A percentile compares a stretch with the other conserved stretches of the same genome.
Evolutionary conservation across 2,329 filamentous ascomycete species (phyloP).

Genomic region (Fusarium pininemorale): DNA sequence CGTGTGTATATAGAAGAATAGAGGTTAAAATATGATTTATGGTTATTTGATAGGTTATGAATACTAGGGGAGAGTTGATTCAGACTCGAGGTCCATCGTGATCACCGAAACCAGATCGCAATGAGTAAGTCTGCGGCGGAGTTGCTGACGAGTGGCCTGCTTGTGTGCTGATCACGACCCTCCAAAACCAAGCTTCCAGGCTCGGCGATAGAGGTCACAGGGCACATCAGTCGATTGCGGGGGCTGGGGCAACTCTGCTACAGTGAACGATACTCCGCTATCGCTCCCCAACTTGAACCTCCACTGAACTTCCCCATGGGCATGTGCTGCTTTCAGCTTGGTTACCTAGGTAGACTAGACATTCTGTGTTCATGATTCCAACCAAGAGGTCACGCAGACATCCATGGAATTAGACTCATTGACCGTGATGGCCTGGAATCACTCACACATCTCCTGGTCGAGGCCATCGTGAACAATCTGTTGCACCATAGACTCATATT

Average conservation of each 20-base stretch:
- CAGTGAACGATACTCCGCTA: slow-evolving; percentile 16
- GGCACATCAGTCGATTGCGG: slow-evolving; percentile 36
- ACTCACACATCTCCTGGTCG: background rate
- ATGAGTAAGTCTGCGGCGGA: background rate
- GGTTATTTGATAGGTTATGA: slow-evolving; percentile 1
- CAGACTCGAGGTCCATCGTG: slow-evolving; percentile 13
- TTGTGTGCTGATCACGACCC: slow-evolving; percentile 32
- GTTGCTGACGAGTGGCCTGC: slow-evolving; percentile 29
- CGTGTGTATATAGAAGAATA: background rate
- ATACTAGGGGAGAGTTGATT: background rate
- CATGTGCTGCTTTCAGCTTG: background rate
- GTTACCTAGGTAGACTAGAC: too few species aligned
- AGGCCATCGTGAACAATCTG: background rate
- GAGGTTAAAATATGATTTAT: background rate
- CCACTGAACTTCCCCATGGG: background rate
- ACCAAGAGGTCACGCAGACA: slow-evolving; percentile 8
- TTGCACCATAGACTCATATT: background rate
- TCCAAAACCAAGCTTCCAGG: background rate
- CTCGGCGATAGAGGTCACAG: slow-evolving; percentile 26
- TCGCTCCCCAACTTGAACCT: background rate
- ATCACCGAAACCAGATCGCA: slow-evolving; percentile 8
- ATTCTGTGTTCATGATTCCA: background rate
- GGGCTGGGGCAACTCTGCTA: background rate
- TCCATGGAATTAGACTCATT: background rate
- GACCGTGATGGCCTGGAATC: background rate